A percentile compares a stretch with the other conserved stretches of the same genome.
These are phyloP conservation scores for Hirsutella rhossiliensis DNA, from an alignment of 2,329 filamentous ascomycete genomes.

Conservation along the genomic window DNA sequence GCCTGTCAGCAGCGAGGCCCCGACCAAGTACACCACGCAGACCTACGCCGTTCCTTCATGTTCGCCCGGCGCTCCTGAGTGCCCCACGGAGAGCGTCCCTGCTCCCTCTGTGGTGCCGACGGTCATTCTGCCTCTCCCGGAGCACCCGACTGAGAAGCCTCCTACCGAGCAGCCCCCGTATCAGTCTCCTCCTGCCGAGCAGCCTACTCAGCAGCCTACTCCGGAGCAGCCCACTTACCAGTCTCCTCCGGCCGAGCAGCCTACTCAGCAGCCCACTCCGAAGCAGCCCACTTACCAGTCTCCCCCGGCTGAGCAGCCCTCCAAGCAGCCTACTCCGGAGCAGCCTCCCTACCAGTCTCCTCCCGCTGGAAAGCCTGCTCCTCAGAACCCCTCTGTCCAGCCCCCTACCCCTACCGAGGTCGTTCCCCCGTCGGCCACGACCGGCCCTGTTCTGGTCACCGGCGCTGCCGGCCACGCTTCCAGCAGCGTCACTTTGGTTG, in stretches of 20 bases:
- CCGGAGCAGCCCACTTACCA: background rate
- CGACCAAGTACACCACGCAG: slow-evolving; percentile 18
- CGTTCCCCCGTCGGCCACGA: slow-evolving; percentile 2
- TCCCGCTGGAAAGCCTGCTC: background rate
- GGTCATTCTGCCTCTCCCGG: slow-evolving; percentile 14
- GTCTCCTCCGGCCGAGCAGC: background rate
- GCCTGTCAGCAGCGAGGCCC: background rate
- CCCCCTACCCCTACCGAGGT: slow-evolving; percentile 1
- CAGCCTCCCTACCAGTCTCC: background rate
- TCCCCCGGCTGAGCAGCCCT: background rate
- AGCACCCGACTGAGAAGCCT: background rate
- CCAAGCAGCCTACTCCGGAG: background rate
- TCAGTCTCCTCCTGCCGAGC: background rate
- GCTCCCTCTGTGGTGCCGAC: slow-evolving; percentile 16
- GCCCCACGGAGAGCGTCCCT: slow-evolving; percentile 14
- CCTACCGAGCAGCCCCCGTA: background rate
- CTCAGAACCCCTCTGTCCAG: background rate
- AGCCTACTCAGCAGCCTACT: background rate
- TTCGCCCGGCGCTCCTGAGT: slow-evolving; percentile 15
- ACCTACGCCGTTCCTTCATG: slow-evolving; percentile 21
- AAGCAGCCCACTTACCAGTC: background rate
- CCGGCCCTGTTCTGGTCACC: slow-evolving; percentile 11
- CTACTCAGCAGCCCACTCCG: background rate
- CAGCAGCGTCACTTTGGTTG: slow-evolving; percentile 15
- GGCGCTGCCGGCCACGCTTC: slow-evolving; percentile 19